phyloP scores from a whole-genome alignment of 179 eudicot genomes.

The Camellia oleifera region DNA sequence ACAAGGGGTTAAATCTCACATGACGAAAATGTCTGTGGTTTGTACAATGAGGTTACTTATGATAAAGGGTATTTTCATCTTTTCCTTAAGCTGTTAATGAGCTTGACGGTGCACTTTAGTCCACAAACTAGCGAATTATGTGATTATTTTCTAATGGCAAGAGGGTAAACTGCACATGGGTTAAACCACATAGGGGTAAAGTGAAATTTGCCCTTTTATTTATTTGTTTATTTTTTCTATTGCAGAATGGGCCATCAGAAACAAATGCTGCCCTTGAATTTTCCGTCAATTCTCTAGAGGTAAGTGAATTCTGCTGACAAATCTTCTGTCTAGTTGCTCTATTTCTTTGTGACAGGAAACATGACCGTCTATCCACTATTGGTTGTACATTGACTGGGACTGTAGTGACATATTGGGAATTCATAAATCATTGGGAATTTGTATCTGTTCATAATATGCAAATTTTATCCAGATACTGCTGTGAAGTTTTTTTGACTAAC shows the following conservation, averaged over 20 bases:
- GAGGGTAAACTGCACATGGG: no score
- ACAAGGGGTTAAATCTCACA: no score
- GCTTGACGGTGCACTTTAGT: no score
- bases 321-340: neutral
- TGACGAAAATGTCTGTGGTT: no score
- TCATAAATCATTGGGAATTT: neutral
- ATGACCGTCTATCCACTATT: neutral
- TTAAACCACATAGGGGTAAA: no score
- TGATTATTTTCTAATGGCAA: no score
- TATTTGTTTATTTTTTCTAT: slow-evolving; percentile 1
- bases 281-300: slow-evolving; percentile 80
- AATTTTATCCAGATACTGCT: neutral
- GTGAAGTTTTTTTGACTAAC: neutral
- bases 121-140: no score
- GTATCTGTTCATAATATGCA: neutral
- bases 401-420: neutral
- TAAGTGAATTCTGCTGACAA: slow-evolving; percentile 25
- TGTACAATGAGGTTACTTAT: no score
- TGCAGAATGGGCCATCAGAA: slow-evolving; percentile 89
- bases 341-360: neutral
- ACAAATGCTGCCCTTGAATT: slow-evolving; percentile 97
- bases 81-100: no score
- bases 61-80: no score
- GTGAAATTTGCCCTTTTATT: neutral
- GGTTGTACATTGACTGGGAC: neutral